A percentile compares a stretch with the other conserved stretches of the same genome.
Evolutionary conservation across 257 asterid genomes (phyloP).

Genomic region (Solanum sejunctum): DNA sequence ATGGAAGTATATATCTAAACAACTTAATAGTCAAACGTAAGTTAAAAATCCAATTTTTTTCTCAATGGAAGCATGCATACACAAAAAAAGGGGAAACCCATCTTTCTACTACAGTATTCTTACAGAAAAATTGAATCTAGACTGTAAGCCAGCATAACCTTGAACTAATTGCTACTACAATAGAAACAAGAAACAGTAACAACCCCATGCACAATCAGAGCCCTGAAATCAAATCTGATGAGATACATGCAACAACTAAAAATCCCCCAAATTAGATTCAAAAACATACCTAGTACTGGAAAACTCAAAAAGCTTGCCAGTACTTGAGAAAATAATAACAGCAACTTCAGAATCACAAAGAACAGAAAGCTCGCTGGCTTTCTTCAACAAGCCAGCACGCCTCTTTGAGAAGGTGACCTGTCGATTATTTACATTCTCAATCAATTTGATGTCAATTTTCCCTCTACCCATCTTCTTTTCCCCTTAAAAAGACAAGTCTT

Average conservation of each 20-base stretch:
- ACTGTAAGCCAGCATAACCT: neutral
- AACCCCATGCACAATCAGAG: neutral
- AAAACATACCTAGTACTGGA: slow-evolving; percentile 37
- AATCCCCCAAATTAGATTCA: neutral
- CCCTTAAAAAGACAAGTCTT: neutral
- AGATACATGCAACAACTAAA: neutral
- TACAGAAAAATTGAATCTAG: neutral
- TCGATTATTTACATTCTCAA: slow-evolving; percentile 65
- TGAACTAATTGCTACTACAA: neutral
- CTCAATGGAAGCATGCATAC: neutral
- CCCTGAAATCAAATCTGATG: neutral
- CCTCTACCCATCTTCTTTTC: slow-evolving; percentile 58
- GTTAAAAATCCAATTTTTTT: neutral
- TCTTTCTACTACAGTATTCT: neutral
- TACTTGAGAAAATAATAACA: slow-evolving; percentile 58
- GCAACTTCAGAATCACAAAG: slow-evolving; percentile 77
- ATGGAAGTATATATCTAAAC: neutral
- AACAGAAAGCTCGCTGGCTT: slow-evolving; percentile 66
- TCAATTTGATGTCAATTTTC: slow-evolving; percentile 66
- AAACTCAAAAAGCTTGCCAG: slow-evolving; percentile 60
- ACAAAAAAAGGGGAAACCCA: neutral
- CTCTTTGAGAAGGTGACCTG: slow-evolving; percentile 79
- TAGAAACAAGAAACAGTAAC: slow-evolving; percentile 1
- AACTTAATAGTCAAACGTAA: neutral
- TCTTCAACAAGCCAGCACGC: slow-evolving; percentile 56